These are phyloP conservation scores for Amphichorda felina DNA, from an alignment of 2,329 filamentous ascomycete species.

Conservation along the genomic window DNA sequence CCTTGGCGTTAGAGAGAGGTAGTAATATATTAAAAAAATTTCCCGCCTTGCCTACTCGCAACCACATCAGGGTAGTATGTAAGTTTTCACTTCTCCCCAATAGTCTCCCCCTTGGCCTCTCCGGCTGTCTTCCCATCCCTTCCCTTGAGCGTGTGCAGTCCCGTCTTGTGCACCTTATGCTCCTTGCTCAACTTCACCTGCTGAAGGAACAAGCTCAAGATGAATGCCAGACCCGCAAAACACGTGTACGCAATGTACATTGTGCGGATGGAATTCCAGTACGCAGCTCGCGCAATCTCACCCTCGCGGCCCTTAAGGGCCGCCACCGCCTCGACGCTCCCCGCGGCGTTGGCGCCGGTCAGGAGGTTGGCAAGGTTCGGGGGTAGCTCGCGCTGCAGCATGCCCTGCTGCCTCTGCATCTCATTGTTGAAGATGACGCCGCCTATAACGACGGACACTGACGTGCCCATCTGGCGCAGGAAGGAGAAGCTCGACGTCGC, in stretches of 20 bases:
- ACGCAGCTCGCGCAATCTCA: conserved; percentile 29
- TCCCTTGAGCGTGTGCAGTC: conserved; percentile 29
- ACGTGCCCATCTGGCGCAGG: conserved; percentile 55
- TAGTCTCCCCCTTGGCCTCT: neutral
- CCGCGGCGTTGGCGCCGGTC: conserved; percentile 46
- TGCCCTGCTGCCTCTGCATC: conserved; percentile 44
- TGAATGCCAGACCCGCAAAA: conserved; percentile 32
- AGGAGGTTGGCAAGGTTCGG: conserved; percentile 35
- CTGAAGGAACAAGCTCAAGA: conserved; percentile 33
- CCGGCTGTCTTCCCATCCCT: conserved; percentile 10
- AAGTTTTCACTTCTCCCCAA: conserved; percentile 1
- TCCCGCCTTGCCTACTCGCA: too few species aligned
- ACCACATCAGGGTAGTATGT: too few species aligned
- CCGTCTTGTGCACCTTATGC: conserved; percentile 47
- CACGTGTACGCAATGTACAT: conserved; percentile 48
- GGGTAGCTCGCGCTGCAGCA: conserved; percentile 37
- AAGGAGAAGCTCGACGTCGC: conserved; percentile 58
- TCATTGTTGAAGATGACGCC: conserved; percentile 71
- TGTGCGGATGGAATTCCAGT: conserved; percentile 34
- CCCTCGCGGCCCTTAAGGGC: conserved; percentile 33
- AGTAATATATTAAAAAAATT: too few species aligned
- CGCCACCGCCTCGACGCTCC: conserved; percentile 47
- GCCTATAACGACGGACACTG: conserved; percentile 59
- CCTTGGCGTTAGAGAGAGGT: too few species aligned
- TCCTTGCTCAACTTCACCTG: conserved; percentile 39